Conservation (phyloP, 2,329 filamentous ascomycete genomes). For the Graphilbum sp. region DNA sequence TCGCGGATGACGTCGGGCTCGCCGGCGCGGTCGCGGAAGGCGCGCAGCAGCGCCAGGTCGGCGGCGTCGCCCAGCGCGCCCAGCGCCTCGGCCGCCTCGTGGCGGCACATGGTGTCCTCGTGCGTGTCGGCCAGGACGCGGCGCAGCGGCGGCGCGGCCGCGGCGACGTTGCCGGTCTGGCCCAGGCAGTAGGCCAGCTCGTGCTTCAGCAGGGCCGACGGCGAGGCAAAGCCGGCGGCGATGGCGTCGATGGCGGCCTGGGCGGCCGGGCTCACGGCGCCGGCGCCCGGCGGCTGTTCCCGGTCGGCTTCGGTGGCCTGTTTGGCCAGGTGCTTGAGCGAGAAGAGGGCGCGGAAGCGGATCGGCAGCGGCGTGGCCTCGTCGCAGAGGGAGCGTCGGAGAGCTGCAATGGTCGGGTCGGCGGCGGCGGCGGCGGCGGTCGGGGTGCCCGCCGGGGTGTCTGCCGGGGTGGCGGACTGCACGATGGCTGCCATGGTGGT, state of each 20-base stretch:
- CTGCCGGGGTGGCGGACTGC: conserved; percentile 9
- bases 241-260: conserved; percentile 58
- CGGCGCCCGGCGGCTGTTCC: conserved; percentile 15
- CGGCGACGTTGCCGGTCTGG: conserved; percentile 65
- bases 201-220: conserved; percentile 85
- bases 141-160: conserved; percentile 51
- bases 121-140: conserved; percentile 56
- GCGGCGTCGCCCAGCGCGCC: conserved; percentile 65
- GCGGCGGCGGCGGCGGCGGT: conserved; percentile 4
- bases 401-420: conserved; percentile 35
- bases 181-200: conserved; percentile 95
- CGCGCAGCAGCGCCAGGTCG: conserved; percentile 57
- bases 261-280: conserved; percentile 20
- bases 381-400: conserved; percentile 62
- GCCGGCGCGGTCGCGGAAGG: conserved; percentile 55
- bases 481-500: conserved; percentile 13
- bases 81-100: conserved; percentile 90
- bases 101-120: conserved; percentile 91
- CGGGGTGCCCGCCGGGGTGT: background rate
- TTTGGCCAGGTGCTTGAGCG: conserved; percentile 81
- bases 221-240: conserved; percentile 67
- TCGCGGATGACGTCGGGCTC: conserved; percentile 76
- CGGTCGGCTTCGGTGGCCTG: conserved; percentile 25
- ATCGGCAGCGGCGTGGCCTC: conserved; percentile 70
- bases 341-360: conserved; percentile 93